A percentile compares a stretch with the other conserved stretches of the same genome.
Evolutionary conservation across 257 asterid genomes (phyloP).

Genomic region (Scutellaria barbata): DNA sequence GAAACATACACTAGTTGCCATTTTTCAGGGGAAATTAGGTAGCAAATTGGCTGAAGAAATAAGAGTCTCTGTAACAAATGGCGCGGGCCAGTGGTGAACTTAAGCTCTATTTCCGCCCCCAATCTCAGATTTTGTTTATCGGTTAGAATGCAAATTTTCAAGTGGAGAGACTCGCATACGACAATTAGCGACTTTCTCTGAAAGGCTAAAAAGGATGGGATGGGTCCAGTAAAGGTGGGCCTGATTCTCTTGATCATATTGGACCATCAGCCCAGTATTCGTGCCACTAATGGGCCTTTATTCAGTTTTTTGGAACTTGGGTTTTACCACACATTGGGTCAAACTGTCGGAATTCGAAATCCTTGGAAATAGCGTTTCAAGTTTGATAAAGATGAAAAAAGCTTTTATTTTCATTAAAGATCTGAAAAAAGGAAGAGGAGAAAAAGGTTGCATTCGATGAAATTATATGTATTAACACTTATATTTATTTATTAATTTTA

Average conservation of each 20-base stretch:
- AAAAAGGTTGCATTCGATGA: too few relatives aligned
- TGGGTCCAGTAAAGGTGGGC: neutral
- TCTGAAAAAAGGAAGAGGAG: too few relatives aligned
- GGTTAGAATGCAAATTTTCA: constrained; percentile 10
- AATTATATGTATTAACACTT: too few relatives aligned
- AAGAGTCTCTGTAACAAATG: constrained; percentile 6
- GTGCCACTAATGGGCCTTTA: neutral
- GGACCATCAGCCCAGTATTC: neutral
- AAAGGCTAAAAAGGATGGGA: neutral
- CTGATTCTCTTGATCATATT: neutral
- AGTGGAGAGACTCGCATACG: neutral
- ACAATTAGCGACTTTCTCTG: neutral
- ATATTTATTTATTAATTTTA: too few relatives aligned
- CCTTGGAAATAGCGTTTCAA: neutral
- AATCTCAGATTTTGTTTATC: constrained; percentile 49
- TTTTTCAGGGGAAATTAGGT: constrained; percentile 33
- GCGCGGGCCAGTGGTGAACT: constrained; percentile 31
- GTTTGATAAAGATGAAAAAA: neutral
- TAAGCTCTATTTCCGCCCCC: constrained; percentile 32
- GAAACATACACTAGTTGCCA: constrained; percentile 45
- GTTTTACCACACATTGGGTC: neutral
- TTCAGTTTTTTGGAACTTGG: too few relatives aligned
- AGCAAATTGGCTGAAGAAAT: neutral
- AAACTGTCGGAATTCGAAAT: neutral
- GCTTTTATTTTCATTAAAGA: too few relatives aligned